These are phyloP conservation scores for Floccularia luteovirens DNA, from an alignment of 768 basidiomycete species.

Conservation along the genomic window DNA sequence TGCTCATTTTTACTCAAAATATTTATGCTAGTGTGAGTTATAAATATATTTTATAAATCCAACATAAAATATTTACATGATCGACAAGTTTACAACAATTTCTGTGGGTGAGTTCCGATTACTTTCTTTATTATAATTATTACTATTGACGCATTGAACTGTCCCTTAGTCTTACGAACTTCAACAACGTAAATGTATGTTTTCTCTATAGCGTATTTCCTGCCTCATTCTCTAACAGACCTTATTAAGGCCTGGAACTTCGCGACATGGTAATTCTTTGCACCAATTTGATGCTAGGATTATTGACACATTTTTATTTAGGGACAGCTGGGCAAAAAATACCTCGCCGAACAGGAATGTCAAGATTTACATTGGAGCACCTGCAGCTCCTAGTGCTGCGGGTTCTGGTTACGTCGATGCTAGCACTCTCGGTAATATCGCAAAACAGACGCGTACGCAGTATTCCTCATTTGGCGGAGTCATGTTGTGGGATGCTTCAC, in stretches of 20 bases:
- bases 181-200: slow-evolving; percentile 30
- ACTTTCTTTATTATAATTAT: neutral
- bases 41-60: neutral
- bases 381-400: slow-evolving; percentile 41
- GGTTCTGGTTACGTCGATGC: slow-evolving; percentile 46
- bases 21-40: slow-evolving; percentile 8
- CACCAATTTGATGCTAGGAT: no score
- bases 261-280: slow-evolving; percentile 27
- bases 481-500: slow-evolving; percentile 33
- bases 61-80: neutral
- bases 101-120: slow-evolving; percentile 21
- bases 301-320: slow-evolving; percentile 1
- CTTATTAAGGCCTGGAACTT: slow-evolving; percentile 40
- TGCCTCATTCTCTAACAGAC: slow-evolving; percentile 1
- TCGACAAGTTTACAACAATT: slow-evolving; percentile 31
- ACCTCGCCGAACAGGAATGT: slow-evolving; percentile 43
- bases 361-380: slow-evolving; percentile 50
- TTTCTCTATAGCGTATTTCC: neutral
- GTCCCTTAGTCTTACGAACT: slow-evolving; percentile 25
- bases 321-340: slow-evolving; percentile 53
- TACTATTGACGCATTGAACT: neutral
- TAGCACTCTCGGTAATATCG: slow-evolving; percentile 30
- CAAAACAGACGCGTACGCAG: slow-evolving; percentile 27
- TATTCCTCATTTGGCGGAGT: slow-evolving; percentile 51
- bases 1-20: neutral